phyloP scores from a whole-genome alignment of 2,329 filamentous ascomycete species.

The Penicillium crustosum region DNA sequence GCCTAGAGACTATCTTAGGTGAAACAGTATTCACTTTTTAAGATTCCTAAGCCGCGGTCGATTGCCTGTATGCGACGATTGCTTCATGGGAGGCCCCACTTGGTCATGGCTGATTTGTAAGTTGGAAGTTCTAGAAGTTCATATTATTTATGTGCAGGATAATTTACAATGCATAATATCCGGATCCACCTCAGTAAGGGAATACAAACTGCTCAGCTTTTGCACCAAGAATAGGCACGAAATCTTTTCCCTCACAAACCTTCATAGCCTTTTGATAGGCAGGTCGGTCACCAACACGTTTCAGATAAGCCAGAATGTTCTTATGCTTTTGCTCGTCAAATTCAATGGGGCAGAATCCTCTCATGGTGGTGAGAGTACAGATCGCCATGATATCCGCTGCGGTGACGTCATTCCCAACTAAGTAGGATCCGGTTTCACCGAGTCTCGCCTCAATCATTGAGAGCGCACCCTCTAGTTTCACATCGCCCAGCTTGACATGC shows the following conservation, averaged over 20 bases:
- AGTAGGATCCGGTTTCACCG: conserved; percentile 20
- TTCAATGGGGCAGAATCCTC: conserved; percentile 19
- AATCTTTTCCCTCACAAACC: conserved; percentile 24
- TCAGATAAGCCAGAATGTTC: conserved; percentile 21
- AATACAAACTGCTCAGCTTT: conserved; percentile 16
- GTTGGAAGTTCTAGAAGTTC: not conserved
- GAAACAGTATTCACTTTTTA: conserved; percentile 1
- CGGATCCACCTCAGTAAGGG: conserved; percentile 4
- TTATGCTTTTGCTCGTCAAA: conserved; percentile 20
- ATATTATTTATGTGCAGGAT: not conserved
- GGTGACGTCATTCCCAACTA: conserved; percentile 21
- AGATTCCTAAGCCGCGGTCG: too few species aligned
- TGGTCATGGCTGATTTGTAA: not conserved
- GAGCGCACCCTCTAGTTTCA: conserved; percentile 13
- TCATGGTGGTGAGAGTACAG: conserved; percentile 24
- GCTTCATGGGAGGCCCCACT: not conserved
- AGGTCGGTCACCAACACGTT: conserved; percentile 21
- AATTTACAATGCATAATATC: not conserved
- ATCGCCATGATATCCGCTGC: conserved; percentile 25
- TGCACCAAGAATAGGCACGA: conserved; percentile 18
- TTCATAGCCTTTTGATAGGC: conserved; percentile 25
- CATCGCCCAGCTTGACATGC: not conserved
- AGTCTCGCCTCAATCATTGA: conserved; percentile 19
- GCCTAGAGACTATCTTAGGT: not conserved
- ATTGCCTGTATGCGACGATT: too few species aligned